Conservation (phyloP, 2,329 filamentous ascomycete genomes). For the Cladophialophora carrionii region DNA sequence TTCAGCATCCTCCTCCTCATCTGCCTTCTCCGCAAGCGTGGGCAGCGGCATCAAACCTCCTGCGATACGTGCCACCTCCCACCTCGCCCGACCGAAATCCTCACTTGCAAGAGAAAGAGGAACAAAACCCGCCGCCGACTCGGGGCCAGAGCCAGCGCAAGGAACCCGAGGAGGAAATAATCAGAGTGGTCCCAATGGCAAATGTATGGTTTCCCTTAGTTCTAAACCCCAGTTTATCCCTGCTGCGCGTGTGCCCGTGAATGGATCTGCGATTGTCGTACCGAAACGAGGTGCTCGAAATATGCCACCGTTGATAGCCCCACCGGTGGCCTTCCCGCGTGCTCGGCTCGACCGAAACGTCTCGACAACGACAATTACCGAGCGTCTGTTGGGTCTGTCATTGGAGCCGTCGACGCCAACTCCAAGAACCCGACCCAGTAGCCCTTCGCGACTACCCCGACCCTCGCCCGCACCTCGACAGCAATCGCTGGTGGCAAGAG, state of each 20-base stretch:
- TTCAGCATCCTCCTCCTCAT: conserved; percentile 52
- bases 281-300: conserved; percentile 28
- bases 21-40: conserved; percentile 61
- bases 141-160: conserved; percentile 50
- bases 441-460: conserved; percentile 34
- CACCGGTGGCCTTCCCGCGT: not conserved
- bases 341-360: conserved; percentile 6
- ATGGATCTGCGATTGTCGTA: conserved; percentile 23
- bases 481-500: conserved; percentile 45
- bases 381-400: conserved; percentile 40
- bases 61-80: conserved; percentile 45
- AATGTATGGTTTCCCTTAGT: conserved; percentile 55
- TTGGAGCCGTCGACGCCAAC: conserved; percentile 24
- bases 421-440: conserved; percentile 24
- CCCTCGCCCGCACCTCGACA: conserved; percentile 28
- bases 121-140: conserved; percentile 48
- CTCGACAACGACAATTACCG: conserved; percentile 26
- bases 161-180: conserved; percentile 45
- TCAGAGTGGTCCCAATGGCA: conserved; percentile 51
- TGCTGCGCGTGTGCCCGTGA: conserved; percentile 23
- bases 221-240: conserved; percentile 40
- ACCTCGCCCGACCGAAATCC: conserved; percentile 53
- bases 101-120: conserved; percentile 57
- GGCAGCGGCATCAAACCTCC: conserved; percentile 58
- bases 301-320: conserved; percentile 14